Evolutionary conservation across 805 yeast species (phyloP).

Genomic region (Ogataea naganishii): DNA sequence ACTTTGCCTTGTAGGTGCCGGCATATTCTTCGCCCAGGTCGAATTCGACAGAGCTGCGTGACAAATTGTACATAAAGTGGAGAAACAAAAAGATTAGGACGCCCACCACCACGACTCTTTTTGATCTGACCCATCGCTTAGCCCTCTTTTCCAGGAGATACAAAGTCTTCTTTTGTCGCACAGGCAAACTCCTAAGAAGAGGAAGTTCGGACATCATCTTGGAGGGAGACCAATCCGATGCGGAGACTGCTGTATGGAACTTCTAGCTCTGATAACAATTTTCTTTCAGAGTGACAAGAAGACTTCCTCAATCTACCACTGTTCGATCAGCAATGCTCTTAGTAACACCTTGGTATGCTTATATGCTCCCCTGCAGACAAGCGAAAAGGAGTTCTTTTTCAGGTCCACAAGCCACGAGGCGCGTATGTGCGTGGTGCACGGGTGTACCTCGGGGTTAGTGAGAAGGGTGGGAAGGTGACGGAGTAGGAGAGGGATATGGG

Average conservation of each 20-base stretch:
- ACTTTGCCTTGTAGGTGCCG: constrained; percentile 24
- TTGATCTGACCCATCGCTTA: constrained; percentile 10
- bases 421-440: too few species aligned
- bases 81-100: constrained; percentile 6
- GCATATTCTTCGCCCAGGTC: constrained; percentile 16
- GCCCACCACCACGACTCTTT: constrained; percentile 8
- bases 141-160: constrained; percentile 9
- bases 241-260: not conserved
- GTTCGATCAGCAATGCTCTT: too few species aligned
- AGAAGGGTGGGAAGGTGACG: too few species aligned
- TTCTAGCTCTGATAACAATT: not conserved
- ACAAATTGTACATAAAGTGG: constrained; percentile 7
- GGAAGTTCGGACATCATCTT: not conserved
- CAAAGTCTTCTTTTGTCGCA: constrained; percentile 7
- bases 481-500: too few species aligned
- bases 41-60: constrained; percentile 5
- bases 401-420: too few species aligned
- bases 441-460: too few species aligned
- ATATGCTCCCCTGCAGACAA: too few species aligned
- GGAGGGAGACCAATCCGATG: not conserved
- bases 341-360: too few species aligned
- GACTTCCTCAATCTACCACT: too few species aligned
- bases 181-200: not conserved
- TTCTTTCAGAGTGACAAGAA: too few species aligned
- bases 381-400: too few species aligned